Evolutionary conservation across 2,329 filamentous ascomycete species (phyloP), one percentile per base, ranked within the genome.

Genomic region (Cladosporium sp.): DNA sequence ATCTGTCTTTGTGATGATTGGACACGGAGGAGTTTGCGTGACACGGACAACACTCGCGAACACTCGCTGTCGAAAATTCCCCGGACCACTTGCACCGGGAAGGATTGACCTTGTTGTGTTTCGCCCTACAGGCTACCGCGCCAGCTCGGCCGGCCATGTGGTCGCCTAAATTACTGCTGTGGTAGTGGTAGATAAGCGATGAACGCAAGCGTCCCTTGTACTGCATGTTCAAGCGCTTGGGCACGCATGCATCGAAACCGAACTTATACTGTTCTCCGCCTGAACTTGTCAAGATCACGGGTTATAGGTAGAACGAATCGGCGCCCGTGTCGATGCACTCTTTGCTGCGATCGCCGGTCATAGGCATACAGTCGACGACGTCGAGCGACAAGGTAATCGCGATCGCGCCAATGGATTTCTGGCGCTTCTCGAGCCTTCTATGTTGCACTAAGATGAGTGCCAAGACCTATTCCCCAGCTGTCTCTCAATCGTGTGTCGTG

Each of bases 81-180:
- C 51, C 51, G 51, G 51, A 55, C 38, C 52, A 55, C 52, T 55
- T 55, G 34, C n/a, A 25, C 25, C 52, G 52, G 52, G 54, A 56
- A 56, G 54, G 54, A 56, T 56, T 47, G 30, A 22, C 39, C 52
- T 40, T 55, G 52, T 56, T 36, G 28, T 39, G 54, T 56, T 56
- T 56, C 54, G 54, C 42, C 54, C 38, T 43, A 51, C 30, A 14
- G 30, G 30, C 22, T 28, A 30, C 38, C 43, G 25, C 43, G 30
- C 43, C 43, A 47, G 20, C 22, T 40, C n/a, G 52, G 34, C 40
- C 42, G 36, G 36, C 54, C 54, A 49, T 56, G 54, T 56, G 54
- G 34, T 49, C 54, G 54, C 54, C 30, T 56, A 56, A 47, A 36
- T n/a, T 20, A 34, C 11, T 34, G 30, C 30, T 34, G 30, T 34